A percentile compares a stretch with the other conserved stretches of the same genome.
phyloP scores from a whole-genome alignment of 148 eudicot genomes.

The Oxyria digyna region DNA sequence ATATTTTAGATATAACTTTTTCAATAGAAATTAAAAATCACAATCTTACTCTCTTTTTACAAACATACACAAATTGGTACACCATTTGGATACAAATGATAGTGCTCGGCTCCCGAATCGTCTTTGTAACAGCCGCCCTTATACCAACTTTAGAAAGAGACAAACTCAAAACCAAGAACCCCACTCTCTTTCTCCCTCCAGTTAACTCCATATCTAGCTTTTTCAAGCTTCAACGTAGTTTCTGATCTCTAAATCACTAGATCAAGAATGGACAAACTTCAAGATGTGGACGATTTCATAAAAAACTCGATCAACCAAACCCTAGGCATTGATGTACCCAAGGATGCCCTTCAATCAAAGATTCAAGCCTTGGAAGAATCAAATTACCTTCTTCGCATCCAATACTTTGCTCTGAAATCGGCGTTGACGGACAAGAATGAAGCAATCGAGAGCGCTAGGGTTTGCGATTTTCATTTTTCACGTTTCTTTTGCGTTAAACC shows the following conservation, averaged over 20 bases:
- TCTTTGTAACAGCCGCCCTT: too few species aligned
- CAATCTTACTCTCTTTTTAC: too few species aligned
- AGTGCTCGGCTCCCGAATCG: too few species aligned
- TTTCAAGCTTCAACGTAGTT: too few species aligned
- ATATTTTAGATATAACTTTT: too few species aligned
- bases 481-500: too few species aligned
- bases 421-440: slow-evolving; percentile 51
- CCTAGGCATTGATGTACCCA: slow-evolving; percentile 55
- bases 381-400: slow-evolving; percentile 30
- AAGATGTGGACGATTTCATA: slow-evolving; percentile 57
- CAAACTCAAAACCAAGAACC: background rate
- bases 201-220: background rate
- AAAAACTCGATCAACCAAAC: slow-evolving; percentile 49
- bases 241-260: background rate
- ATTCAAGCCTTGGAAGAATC: slow-evolving; percentile 41
- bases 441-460: slow-evolving; percentile 59
- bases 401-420: slow-evolving; percentile 33
- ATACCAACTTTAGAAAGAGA: too few species aligned
- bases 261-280: slow-evolving; percentile 41
- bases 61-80: too few species aligned
- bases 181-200: background rate
- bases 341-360: slow-evolving; percentile 40
- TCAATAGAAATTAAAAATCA: too few species aligned
- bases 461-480: slow-evolving; percentile 15
- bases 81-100: too few species aligned